phyloP scores from a whole-genome alignment of 2,329 filamentous ascomycete genomes.

The Fusarium sp. region DNA sequence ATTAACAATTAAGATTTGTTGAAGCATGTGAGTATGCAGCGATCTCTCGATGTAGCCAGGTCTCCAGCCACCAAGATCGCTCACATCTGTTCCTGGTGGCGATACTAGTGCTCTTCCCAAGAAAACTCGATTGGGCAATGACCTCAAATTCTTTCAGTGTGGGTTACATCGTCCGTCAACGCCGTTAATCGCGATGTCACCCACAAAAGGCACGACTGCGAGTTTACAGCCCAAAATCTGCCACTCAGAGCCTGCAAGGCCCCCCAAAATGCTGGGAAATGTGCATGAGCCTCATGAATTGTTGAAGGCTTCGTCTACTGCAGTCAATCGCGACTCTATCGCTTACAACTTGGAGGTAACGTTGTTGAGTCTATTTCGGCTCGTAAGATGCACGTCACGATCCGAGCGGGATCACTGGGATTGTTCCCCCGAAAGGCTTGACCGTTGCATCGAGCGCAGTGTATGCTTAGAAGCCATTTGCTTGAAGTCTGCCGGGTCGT shows the following conservation, averaged over 20 bases:
- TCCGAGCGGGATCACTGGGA: neutral
- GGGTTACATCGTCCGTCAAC: constrained; percentile 31
- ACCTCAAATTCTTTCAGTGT: constrained; percentile 7
- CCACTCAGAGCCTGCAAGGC: neutral
- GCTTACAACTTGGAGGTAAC: neutral
- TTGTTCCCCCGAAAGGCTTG: constrained; percentile 20
- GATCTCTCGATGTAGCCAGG: constrained; percentile 3
- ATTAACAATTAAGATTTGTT: neutral
- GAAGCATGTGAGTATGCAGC: constrained; percentile 14
- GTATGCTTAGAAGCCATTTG: constrained; percentile 10
- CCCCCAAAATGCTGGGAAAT: constrained; percentile 14
- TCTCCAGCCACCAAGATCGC: constrained; percentile 7
- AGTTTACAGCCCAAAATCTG: neutral
- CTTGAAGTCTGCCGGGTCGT: neutral
- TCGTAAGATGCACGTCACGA: constrained; percentile 32
- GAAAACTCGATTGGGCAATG: constrained; percentile 24
- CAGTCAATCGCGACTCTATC: constrained; percentile 3
- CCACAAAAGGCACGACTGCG: constrained; percentile 7
- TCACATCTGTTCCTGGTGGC: constrained; percentile 30
- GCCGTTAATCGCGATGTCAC: constrained; percentile 21
- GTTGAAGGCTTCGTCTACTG: neutral
- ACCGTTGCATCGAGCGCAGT: constrained; percentile 4
- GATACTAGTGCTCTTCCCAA: constrained; percentile 2
- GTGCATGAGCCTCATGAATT: constrained; percentile 30
- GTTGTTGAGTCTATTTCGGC: neutral